Conservation (phyloP, 495 filamentous ascomycete species). For the Daldinia bambusicola region DNA sequence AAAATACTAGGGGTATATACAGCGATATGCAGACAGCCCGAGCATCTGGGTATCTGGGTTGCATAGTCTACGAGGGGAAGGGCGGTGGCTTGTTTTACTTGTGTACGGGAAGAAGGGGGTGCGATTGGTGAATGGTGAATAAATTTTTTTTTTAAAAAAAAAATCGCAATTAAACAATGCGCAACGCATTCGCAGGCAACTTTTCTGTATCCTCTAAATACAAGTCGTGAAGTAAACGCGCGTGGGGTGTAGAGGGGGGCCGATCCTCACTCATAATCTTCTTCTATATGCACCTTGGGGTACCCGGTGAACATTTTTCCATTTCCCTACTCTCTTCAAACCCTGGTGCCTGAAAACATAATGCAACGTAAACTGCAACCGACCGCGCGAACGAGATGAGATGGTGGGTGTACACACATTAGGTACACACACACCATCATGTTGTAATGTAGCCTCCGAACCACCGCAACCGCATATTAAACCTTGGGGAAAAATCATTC, state of each 20-base stretch:
- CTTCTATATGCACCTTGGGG: neutral
- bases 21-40: neutral
- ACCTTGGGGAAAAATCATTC: slow-evolving; percentile 4
- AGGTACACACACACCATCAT: neutral
- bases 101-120: neutral
- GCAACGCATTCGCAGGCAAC: slow-evolving; percentile 18
- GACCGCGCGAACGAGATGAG: slow-evolving; percentile 1
- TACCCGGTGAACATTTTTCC: neutral
- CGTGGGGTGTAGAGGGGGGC: neutral
- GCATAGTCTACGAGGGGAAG: slow-evolving; percentile 19
- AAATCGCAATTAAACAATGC: neutral
- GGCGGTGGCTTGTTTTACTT: slow-evolving; percentile 18
- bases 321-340: neutral
- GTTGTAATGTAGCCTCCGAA: neutral
- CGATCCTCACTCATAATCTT: slow-evolving; percentile 7
- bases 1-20: neutral
- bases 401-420: too few species aligned
- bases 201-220: slow-evolving; percentile 45
- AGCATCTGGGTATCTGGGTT: slow-evolving; percentile 5
- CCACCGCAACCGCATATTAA: neutral
- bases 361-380: slow-evolving; percentile 2
- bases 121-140: neutral
- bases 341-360: neutral
- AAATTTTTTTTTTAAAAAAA: too few species aligned
- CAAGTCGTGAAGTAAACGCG: slow-evolving; percentile 2